Evolutionary conservation across 768 basidiomycete species (phyloP).

Genomic region (Hypsizygus marmoreus): DNA sequence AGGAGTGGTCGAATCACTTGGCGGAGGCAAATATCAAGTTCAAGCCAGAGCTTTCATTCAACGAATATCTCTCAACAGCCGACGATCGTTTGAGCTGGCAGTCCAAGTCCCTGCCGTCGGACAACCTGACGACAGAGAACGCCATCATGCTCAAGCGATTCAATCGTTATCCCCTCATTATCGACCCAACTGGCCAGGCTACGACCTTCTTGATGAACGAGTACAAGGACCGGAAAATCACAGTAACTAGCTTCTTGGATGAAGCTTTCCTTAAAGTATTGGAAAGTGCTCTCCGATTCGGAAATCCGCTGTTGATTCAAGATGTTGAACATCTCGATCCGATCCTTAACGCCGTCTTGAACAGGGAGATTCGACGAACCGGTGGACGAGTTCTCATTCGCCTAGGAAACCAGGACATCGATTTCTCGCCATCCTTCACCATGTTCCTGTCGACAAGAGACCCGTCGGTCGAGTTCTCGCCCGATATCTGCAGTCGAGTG

Average conservation of each 20-base stretch:
- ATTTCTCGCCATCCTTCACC: conserved; percentile 99
- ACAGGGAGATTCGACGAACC: conserved; percentile 93
- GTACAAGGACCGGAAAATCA: conserved; percentile 95
- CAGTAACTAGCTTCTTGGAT: conserved; percentile 97
- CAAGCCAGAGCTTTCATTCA: conserved; percentile 89
- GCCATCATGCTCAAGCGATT: conserved; percentile 99
- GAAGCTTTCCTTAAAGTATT: conserved; percentile 98
- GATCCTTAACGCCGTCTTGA: conserved; percentile 94
- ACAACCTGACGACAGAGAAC: conserved; percentile 96
- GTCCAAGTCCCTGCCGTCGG: conserved; percentile 91
- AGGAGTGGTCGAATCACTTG: conserved; percentile 90
- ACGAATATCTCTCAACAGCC: conserved; percentile 95
- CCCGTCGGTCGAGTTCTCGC: conserved; percentile 96
- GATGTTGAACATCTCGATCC: conserved; percentile 98
- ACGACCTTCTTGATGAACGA: conserved; percentile 92
- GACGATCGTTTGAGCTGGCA: conserved; percentile 97
- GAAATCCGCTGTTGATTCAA: conserved; percentile 95
- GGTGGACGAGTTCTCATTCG: conserved; percentile 98
- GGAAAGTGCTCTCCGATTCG: conserved; percentile 98
- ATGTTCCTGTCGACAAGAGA: conserved; percentile 99
- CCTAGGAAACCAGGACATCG: conserved; percentile 96
- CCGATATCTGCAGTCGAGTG: conserved; percentile 97
- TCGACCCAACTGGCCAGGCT: conserved; percentile 98
- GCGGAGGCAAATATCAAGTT: conserved; percentile 87
- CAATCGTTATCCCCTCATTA: conserved; percentile 95